Conservation (phyloP, 495 filamentous ascomycete species). For the Aspergillus leporis region DNA sequence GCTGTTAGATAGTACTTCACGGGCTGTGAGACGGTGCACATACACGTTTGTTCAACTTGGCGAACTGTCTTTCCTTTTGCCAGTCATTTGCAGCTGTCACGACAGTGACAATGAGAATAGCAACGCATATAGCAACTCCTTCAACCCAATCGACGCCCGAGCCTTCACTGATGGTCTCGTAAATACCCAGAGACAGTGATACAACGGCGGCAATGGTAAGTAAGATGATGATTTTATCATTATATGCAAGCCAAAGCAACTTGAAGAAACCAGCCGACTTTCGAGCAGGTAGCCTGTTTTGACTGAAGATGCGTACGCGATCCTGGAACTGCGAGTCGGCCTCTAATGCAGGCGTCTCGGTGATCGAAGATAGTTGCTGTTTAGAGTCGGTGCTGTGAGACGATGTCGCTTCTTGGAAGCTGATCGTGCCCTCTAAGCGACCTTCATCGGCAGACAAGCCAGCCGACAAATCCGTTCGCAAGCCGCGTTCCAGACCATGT, state of each 20-base stretch:
- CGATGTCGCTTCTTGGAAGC: conserved; percentile 60
- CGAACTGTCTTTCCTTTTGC: conserved; percentile 79
- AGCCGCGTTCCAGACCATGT: conserved; percentile 63
- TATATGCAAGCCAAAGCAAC: conserved; percentile 82
- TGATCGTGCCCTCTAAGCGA: conserved; percentile 54
- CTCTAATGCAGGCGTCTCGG: conserved; percentile 9
- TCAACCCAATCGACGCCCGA: conserved; percentile 73
- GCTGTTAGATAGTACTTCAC: conserved; percentile 9
- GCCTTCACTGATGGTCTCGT: conserved; percentile 54
- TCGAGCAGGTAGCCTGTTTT: conserved; percentile 73
- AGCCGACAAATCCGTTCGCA: conserved; percentile 62
- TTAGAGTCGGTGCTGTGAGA: conserved; percentile 17
- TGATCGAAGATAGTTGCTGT: conserved; percentile 12
- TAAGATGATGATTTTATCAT: conserved; percentile 81
- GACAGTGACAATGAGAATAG: conserved; percentile 73
- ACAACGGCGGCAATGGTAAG: conserved; percentile 72
- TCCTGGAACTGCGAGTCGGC: conserved; percentile 53
- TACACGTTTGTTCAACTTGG: conserved; percentile 69
- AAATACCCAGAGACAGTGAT: conserved; percentile 71
- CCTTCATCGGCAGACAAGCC: conserved; percentile 69
- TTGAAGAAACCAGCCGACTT: conserved; percentile 71
- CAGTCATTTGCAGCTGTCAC: conserved; percentile 77
- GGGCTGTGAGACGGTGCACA: conserved; percentile 9
- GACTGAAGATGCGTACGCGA: conserved; percentile 68
- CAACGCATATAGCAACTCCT: conserved; percentile 75